Evolutionary conservation across 2,329 filamentous ascomycete species (phyloP).

Genomic region (Didymella glomerata): DNA sequence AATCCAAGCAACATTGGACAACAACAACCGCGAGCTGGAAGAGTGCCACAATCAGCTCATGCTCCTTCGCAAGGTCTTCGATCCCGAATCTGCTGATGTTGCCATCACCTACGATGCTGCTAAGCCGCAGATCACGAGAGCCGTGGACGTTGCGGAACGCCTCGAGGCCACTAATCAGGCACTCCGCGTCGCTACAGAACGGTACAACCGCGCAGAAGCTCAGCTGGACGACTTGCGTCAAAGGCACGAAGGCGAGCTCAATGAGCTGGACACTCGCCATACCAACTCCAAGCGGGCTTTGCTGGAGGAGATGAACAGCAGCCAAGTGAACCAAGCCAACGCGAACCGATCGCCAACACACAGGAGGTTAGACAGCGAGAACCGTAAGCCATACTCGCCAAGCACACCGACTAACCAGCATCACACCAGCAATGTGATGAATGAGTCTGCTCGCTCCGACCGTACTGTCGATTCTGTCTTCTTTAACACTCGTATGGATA

Average conservation of each 20-base stretch:
- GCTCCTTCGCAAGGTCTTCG: slow-evolving; percentile 83
- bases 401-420: slow-evolving; percentile 78
- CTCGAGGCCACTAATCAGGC: slow-evolving; percentile 90
- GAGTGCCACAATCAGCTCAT: slow-evolving; percentile 83
- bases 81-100: slow-evolving; percentile 74
- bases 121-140: slow-evolving; percentile 71
- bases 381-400: slow-evolving; percentile 70
- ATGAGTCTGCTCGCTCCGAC: slow-evolving; percentile 85
- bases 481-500: slow-evolving; percentile 88
- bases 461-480: slow-evolving; percentile 82
- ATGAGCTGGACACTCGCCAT: slow-evolving; percentile 69
- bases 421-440: slow-evolving; percentile 70
- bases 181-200: slow-evolving; percentile 82
- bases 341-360: slow-evolving; percentile 73
- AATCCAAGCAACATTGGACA: slow-evolving; percentile 79
- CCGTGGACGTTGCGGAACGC: slow-evolving; percentile 81
- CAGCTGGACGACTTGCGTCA: slow-evolving; percentile 82
- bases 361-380: slow-evolving; percentile 67
- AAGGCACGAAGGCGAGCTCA: slow-evolving; percentile 74
- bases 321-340: slow-evolving; percentile 69
- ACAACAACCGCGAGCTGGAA: slow-evolving; percentile 79
- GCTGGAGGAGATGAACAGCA: slow-evolving; percentile 86
- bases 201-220: slow-evolving; percentile 79
- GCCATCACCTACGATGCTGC: slow-evolving; percentile 73
- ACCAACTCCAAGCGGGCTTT: slow-evolving; percentile 74